These are phyloP conservation scores for Kwoniella mangroviensis DNA, from an alignment of 768 basidiomycete species.

Conservation along the genomic window DNA sequence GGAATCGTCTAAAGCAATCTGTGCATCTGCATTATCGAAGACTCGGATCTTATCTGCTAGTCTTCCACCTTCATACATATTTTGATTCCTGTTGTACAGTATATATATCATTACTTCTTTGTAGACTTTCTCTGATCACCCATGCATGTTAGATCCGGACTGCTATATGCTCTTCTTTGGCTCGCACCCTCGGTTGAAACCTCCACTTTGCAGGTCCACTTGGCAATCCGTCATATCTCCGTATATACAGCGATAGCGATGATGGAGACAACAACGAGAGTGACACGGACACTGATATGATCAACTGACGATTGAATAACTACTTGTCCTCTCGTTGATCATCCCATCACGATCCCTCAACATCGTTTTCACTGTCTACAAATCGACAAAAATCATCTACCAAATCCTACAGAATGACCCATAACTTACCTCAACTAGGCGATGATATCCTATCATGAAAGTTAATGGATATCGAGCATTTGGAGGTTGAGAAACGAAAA, in stretches of 20 bases:
- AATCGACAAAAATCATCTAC: background rate
- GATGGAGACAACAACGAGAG: background rate
- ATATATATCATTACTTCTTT: background rate
- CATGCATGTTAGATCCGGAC: background rate
- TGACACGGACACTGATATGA: too few species aligned
- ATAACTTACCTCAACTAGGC: background rate
- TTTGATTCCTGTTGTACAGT: background rate
- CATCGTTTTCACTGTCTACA: too few species aligned
- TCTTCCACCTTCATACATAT: background rate
- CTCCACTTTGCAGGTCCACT: conserved; percentile 14
- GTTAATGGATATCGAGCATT: conserved; percentile 1
- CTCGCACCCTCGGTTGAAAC: background rate
- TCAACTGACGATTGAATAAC: too few species aligned
- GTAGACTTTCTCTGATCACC: too few species aligned
- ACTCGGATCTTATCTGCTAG: background rate
- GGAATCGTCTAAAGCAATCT: conserved; percentile 30
- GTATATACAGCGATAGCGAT: conserved; percentile 11
- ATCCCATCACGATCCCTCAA: too few species aligned
- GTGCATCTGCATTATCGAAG: background rate
- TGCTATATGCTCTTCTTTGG: background rate
- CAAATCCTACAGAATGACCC: background rate
- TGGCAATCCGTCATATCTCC: conserved; percentile 12
- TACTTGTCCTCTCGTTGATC: too few species aligned
- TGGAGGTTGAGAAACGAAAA: background rate
- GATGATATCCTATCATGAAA: conserved; percentile 4